These are phyloP conservation scores for Rehmannia glutinosa DNA, from an alignment of 257 asterid species.

Conservation along the genomic window DNA sequence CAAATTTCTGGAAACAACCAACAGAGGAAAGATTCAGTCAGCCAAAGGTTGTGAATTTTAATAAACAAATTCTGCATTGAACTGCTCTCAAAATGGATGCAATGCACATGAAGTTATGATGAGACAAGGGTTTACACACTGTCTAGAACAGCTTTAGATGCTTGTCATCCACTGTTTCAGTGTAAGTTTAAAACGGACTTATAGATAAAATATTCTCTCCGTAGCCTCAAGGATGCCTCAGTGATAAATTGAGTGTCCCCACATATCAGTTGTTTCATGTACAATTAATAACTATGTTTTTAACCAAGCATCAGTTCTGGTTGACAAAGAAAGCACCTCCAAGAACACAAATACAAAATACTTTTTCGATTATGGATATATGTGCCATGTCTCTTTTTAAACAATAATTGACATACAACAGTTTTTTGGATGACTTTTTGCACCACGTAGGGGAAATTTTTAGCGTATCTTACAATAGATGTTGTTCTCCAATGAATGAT, in stretches of 20 bases:
- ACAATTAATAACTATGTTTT: not conserved
- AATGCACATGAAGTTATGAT: not conserved
- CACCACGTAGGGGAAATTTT: not conserved
- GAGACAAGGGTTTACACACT: not conserved
- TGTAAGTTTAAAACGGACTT: not conserved
- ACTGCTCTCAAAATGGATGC: not conserved
- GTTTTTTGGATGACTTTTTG: not conserved
- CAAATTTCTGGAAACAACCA: conserved; percentile 54
- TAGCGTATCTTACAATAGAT: not conserved
- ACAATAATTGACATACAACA: not conserved
- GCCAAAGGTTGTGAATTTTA: not conserved
- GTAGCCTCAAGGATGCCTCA: conserved; percentile 4
- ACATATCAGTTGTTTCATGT: conserved; percentile 2
- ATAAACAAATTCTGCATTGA: not conserved
- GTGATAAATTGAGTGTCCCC: not conserved
- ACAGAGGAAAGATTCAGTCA: conserved; percentile 25
- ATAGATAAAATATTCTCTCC: not conserved
- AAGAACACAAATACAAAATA: not conserved
- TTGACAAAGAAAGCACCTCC: not conserved
- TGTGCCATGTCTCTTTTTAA: not conserved
- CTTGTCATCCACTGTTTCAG: not conserved
- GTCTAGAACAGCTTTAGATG: conserved; percentile 4
- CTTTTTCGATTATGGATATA: not conserved
- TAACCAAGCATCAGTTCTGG: conserved; percentile 8
- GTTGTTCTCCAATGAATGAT: not conserved